These are phyloP conservation scores for Cystofilobasidium bisporidii DNA, from an alignment of 768 basidiomycete species.

Conservation along the genomic window DNA sequence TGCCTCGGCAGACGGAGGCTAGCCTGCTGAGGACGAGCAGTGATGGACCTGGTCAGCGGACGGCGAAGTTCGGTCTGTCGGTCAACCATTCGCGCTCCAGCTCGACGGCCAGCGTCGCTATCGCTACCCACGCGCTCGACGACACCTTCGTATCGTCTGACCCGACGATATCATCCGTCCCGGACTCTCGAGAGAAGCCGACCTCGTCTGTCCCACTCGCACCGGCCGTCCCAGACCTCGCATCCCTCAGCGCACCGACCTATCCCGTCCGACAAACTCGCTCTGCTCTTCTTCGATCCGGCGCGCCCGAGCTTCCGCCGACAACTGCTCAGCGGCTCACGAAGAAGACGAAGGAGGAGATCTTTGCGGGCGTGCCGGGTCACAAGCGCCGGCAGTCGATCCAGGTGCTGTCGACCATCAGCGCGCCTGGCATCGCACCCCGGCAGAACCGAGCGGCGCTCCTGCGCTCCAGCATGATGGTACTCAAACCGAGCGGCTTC, in stretches of 20 bases:
- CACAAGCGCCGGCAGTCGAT: not conserved
- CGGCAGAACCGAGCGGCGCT: slow-evolving; percentile 4
- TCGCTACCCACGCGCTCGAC: not conserved
- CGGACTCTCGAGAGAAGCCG: no score
- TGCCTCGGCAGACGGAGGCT: no score
- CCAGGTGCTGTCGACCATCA: not conserved
- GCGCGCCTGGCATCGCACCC: not conserved
- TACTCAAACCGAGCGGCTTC: no score
- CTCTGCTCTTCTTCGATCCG: not conserved
- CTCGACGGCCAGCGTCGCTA: no score
- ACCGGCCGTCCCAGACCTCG: not conserved
- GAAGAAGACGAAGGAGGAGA: not conserved
- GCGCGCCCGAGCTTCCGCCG: not conserved
- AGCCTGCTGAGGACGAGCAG: no score
- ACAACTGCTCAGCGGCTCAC: not conserved
- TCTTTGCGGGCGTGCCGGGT: not conserved
- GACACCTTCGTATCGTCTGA: not conserved
- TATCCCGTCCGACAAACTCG: not conserved
- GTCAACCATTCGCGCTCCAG: no score
- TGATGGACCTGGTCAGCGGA: no score
- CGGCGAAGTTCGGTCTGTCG: no score
- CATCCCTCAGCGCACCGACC: not conserved
- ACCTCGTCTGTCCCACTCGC: no score
- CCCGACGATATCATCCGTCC: no score
- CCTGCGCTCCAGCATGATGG: not conserved